Evolutionary conservation across 192 early-diverging fungal species (phyloP).

Genomic region (Linnemannia schmuckeri): DNA sequence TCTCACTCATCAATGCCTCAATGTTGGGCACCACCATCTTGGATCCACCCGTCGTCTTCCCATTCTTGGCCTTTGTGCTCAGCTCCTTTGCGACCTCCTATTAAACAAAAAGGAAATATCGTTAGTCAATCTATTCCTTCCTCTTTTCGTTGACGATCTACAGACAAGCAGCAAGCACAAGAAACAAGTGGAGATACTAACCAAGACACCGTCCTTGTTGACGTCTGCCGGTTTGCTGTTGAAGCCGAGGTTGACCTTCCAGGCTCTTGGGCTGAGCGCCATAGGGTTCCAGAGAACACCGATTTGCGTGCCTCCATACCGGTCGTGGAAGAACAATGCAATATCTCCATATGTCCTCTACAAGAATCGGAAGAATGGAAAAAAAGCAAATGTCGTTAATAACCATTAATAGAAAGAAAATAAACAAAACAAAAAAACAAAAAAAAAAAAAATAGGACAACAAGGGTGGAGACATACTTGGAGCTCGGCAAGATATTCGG

Average conservation of each 20-base stretch:
- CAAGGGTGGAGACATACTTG: constrained; percentile 42
- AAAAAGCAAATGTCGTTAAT: background rate
- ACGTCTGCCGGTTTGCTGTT: constrained; percentile 68
- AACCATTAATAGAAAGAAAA: background rate
- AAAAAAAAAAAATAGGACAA: background rate
- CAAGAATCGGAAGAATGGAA: background rate
- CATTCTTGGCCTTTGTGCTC: constrained; percentile 38
- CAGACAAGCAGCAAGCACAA: background rate
- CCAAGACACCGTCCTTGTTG: constrained; percentile 59
- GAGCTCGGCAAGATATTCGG: constrained; percentile 78
- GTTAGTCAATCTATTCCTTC: background rate
- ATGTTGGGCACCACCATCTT: constrained; percentile 72
- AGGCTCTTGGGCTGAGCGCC: constrained; percentile 65
- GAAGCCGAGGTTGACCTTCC: constrained; percentile 75
- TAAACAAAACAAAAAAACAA: constrained; percentile 7
- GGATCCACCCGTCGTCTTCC: constrained; percentile 39
- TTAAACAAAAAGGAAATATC: background rate
- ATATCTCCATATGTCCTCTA: constrained; percentile 69
- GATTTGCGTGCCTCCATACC: constrained; percentile 79
- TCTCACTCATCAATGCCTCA: constrained; percentile 73
- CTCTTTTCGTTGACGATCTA: background rate
- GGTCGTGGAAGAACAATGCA: constrained; percentile 80
- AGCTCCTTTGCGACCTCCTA: constrained; percentile 35
- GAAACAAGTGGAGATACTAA: constrained; percentile 31
- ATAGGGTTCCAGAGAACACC: constrained; percentile 78